Percentiles rank a stretch among this genome's conserved stretches.
Conservation (phyloP, 139 green algal species). For the Asterochloris sp. region DNA sequence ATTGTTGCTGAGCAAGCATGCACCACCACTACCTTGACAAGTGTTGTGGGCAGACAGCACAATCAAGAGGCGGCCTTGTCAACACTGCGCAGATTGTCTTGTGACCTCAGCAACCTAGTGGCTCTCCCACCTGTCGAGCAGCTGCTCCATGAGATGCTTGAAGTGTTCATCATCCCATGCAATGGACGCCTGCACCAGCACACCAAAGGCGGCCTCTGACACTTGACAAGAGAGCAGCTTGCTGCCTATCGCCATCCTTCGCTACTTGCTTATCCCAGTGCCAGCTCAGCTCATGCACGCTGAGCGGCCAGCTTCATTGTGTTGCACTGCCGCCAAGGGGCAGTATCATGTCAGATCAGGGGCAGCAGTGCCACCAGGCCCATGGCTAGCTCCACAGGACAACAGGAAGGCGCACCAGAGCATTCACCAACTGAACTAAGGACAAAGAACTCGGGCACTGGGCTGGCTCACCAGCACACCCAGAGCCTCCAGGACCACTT, state of each 20-base stretch:
- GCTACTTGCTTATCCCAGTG: no score
- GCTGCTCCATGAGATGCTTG: conserved; percentile 45
- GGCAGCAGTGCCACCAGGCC: background rate
- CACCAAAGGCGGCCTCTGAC: no score
- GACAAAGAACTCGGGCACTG: background rate
- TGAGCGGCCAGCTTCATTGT: no score
- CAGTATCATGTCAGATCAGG: no score
- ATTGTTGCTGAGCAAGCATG: no score
- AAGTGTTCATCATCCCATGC: conserved; percentile 39
- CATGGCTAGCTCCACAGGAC: background rate
- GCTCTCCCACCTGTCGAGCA: conserved; percentile 49
- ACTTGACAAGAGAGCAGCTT: no score
- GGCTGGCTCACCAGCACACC: conserved; percentile 27
- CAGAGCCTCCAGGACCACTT: conserved; percentile 52
- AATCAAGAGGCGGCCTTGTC: no score
- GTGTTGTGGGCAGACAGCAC: no score
- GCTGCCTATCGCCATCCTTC: no score
- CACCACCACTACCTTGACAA: no score
- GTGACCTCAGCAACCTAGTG: background rate
- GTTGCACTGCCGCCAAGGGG: no score
- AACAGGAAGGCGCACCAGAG: background rate
- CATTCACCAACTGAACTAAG: background rate
- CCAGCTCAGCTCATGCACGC: no score
- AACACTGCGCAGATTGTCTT: background rate
- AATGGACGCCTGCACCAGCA: conserved; percentile 17